These are phyloP conservation scores for Tolypocladium guangdongense DNA, from an alignment of 2,329 filamentous ascomycete genomes.

Conservation along the genomic window DNA sequence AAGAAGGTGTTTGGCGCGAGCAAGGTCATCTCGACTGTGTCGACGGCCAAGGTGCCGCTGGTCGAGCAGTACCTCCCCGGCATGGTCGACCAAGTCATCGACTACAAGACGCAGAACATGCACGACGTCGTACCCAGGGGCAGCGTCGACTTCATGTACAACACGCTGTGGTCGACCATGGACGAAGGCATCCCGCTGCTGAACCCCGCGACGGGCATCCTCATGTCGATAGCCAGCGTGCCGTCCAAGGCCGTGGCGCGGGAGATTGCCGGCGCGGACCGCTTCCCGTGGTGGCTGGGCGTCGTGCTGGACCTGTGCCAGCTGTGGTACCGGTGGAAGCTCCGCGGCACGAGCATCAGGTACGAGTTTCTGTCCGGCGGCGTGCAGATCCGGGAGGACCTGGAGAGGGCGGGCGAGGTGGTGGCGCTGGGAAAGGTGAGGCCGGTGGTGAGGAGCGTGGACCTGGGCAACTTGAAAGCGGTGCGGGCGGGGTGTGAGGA, in stretches of 20 bases:
- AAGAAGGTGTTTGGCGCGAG: slow-evolving; percentile 36
- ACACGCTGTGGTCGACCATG: slow-evolving; percentile 32
- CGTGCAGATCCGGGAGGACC: slow-evolving; percentile 25
- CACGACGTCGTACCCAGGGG: slow-evolving; percentile 24
- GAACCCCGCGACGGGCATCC: slow-evolving; percentile 24
- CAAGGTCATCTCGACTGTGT: slow-evolving; percentile 39
- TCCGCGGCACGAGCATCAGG: slow-evolving; percentile 32
- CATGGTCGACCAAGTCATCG: slow-evolving; percentile 37
- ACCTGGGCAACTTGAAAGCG: slow-evolving; percentile 30
- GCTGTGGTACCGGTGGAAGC: slow-evolving; percentile 28
- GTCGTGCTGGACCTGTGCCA: slow-evolving; percentile 24
- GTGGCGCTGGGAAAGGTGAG: slow-evolving; percentile 31
- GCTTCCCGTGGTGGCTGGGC: slow-evolving; percentile 26
- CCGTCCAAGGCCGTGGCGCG: slow-evolving; percentile 19
- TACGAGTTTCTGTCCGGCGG: slow-evolving; percentile 35
- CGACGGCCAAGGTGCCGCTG: slow-evolving; percentile 36
- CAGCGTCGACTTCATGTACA: slow-evolving; percentile 38
- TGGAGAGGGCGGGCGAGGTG: slow-evolving; percentile 29
- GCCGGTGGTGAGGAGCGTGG: slow-evolving; percentile 27
- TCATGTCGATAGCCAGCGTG: slow-evolving; percentile 29
- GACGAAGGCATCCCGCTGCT: slow-evolving; percentile 26
- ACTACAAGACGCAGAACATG: slow-evolving; percentile 35
- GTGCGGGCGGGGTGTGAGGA: slow-evolving; percentile 29
- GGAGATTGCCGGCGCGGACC: slow-evolving; percentile 18
- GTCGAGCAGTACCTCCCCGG: slow-evolving; percentile 30